Conservation (phyloP, 164 flowering plant species). For the Berberis thunbergii region DNA sequence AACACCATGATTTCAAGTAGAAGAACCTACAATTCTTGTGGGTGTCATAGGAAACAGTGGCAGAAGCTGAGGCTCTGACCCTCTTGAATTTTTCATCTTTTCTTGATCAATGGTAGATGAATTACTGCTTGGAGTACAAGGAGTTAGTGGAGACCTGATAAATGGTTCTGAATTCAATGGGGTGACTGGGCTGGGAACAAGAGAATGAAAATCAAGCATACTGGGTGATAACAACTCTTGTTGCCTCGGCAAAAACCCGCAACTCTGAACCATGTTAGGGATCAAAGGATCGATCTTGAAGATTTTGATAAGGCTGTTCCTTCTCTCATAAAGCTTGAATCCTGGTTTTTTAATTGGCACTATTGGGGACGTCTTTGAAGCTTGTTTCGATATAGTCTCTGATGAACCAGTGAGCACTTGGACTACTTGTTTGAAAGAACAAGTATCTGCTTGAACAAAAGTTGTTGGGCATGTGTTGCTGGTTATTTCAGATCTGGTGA, state of each 20-base stretch:
- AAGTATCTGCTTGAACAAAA: conserved; percentile 77
- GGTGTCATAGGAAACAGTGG: conserved; percentile 78
- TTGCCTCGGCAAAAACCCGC: conserved; percentile 41
- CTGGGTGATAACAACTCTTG: conserved; percentile 75
- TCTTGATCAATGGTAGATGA: too few relatives aligned
- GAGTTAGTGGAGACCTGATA: conserved; percentile 24
- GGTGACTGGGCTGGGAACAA: conserved; percentile 75
- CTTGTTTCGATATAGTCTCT: conserved; percentile 22
- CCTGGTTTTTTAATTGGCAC: conserved; percentile 30
- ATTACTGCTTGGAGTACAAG: too few relatives aligned
- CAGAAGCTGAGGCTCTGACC: conserved; percentile 71
- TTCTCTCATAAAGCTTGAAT: conserved; percentile 76
- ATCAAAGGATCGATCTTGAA: conserved; percentile 60
- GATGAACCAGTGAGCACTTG: conserved; percentile 87
- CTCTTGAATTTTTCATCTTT: conserved; percentile 11
- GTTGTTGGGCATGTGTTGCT: conserved; percentile 65
- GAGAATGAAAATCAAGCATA: conserved; percentile 68
- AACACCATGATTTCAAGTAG: background rate
- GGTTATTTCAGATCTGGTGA: conserved; percentile 46
- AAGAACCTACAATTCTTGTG: conserved; percentile 39
- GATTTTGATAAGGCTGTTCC: conserved; percentile 46
- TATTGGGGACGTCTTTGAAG: conserved; percentile 6
- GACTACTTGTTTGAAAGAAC: conserved; percentile 84
- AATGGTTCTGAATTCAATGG: conserved; percentile 56
- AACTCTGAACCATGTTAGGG: conserved; percentile 13